phyloP scores from a whole-genome alignment of 495 filamentous ascomycete species.

The Aspergillus bridgeri region DNA sequence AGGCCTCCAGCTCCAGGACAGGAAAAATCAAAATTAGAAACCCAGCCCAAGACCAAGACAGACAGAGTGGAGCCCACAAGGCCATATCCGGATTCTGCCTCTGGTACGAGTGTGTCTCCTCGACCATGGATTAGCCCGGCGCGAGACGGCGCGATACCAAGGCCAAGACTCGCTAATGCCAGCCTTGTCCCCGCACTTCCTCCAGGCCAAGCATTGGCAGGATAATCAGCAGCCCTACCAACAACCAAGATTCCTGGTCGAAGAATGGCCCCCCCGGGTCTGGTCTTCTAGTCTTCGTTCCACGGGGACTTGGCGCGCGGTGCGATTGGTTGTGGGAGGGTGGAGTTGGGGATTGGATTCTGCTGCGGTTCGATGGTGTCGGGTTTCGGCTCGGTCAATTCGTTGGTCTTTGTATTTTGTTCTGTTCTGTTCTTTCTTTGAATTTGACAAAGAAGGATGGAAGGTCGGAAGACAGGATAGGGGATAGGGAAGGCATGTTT shows the following conservation, averaged over 20 bases:
- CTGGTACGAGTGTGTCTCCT: no score
- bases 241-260: conserved; percentile 34
- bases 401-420: background rate
- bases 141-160: background rate
- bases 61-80: no score
- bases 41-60: no score
- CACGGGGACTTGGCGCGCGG: conserved; percentile 21
- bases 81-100: no score
- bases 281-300: conserved; percentile 32
- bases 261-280: conserved; percentile 13
- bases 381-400: background rate
- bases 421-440: background rate
- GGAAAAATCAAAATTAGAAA: no score
- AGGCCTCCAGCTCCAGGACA: no score
- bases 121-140: background rate
- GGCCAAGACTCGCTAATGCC: conserved; percentile 17
- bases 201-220: conserved; percentile 21
- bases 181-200: conserved; percentile 31
- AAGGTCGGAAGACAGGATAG: background rate
- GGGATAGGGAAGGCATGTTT: no score
- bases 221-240: conserved; percentile 27
- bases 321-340: conserved; percentile 13
- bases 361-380: conserved; percentile 18
- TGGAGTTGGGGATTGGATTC: conserved; percentile 10
- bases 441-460: background rate